Conservation (phyloP, 75 land plant species). For the Selaginella tamariscina region DNA sequence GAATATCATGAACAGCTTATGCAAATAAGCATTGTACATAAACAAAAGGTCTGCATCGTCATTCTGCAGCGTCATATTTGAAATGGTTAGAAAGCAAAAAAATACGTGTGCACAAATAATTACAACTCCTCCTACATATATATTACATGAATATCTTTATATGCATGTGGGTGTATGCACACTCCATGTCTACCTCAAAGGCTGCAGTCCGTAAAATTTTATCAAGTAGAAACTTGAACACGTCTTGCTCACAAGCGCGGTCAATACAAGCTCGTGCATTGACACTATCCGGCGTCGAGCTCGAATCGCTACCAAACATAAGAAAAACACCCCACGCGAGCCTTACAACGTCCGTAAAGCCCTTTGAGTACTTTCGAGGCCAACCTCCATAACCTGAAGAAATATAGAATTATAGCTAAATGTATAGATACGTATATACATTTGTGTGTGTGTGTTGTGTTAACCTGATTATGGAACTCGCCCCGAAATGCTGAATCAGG, state of each 20-base stretch:
- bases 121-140: too few species aligned
- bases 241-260: conserved; percentile 49
- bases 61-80: conserved; percentile 42
- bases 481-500: conserved; percentile 46
- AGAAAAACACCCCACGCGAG: conserved; percentile 77
- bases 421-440: conserved; percentile 8
- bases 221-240: conserved; percentile 56
- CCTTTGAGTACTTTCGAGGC: conserved; percentile 47
- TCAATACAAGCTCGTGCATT: conserved; percentile 43
- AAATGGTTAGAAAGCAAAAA: not conserved
- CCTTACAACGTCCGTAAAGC: conserved; percentile 60
- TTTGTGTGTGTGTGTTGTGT: too few species aligned
- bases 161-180: too few species aligned
- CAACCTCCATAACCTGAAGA: conserved; percentile 52
- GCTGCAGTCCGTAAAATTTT: conserved; percentile 66
- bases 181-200: conserved; percentile 79
- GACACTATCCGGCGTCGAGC: conserved; percentile 24
- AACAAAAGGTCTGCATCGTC: conserved; percentile 89
- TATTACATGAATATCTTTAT: too few species aligned
- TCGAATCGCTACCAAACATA: conserved; percentile 42
- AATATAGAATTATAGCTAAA: not conserved
- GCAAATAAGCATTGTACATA: conserved; percentile 79
- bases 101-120: not conserved
- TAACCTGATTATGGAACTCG: conserved; percentile 77
- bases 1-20: conserved; percentile 73